Evolutionary conservation across 257 asterid genomes (phyloP).

Genomic region (Solanum appendiculatum): DNA sequence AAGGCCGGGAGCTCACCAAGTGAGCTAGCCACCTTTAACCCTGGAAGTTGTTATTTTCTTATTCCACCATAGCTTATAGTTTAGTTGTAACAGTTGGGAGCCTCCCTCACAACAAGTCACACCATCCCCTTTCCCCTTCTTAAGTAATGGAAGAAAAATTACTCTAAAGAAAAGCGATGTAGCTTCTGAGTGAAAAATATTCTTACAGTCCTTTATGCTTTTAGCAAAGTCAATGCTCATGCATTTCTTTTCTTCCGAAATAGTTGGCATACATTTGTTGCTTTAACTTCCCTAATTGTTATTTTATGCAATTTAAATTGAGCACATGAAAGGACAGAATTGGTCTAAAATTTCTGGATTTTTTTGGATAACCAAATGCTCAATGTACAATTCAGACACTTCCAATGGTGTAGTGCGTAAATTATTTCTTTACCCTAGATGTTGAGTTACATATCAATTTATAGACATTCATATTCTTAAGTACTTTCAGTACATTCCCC

Average conservation of each 20-base stretch:
- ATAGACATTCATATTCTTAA: not conserved
- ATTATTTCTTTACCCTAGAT: not conserved
- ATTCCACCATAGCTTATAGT: not conserved
- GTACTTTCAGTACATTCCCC: conserved; percentile 57
- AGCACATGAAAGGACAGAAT: not conserved
- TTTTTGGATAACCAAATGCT: not conserved
- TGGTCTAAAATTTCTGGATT: not conserved
- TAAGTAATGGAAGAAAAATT: not conserved
- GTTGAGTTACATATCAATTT: not conserved
- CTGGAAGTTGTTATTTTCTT: not conserved
- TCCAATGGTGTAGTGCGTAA: not conserved
- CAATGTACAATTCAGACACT: not conserved
- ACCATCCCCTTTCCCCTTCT: not conserved
- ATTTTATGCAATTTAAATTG: not conserved
- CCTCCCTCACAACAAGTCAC: not conserved
- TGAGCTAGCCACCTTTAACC: not conserved
- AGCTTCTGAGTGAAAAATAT: not conserved
- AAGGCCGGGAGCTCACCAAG: not conserved
- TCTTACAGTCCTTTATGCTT: not conserved
- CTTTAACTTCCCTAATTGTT: not conserved
- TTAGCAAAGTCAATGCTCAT: not conserved
- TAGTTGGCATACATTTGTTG: not conserved
- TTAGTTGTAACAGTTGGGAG: not conserved
- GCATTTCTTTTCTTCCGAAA: not conserved
- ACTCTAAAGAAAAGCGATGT: not conserved